These are phyloP conservation scores for Globisporangium okanoganense DNA, from an alignment of 352 stramenopile species.

Conservation along the genomic window DNA sequence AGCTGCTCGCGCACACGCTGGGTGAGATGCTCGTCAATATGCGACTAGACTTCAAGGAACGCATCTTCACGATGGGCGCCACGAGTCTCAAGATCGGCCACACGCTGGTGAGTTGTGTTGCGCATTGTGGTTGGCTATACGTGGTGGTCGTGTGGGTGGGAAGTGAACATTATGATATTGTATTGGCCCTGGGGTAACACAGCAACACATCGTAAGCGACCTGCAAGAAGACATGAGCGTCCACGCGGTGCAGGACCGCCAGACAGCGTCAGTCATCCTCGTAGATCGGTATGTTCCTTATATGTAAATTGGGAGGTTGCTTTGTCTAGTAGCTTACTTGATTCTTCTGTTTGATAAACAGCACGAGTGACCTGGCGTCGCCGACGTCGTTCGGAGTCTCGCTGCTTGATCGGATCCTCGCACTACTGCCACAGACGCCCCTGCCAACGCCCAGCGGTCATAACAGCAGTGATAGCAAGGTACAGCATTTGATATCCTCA, in stretches of 20 bases:
- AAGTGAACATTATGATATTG: no score
- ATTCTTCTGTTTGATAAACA: slow-evolving; percentile 13
- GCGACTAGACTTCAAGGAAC: slow-evolving; percentile 57
- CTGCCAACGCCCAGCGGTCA: background rate
- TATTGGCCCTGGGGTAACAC: background rate
- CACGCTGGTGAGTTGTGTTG: slow-evolving; percentile 39
- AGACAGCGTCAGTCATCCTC: slow-evolving; percentile 56
- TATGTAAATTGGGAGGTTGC: background rate
- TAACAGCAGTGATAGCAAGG: slow-evolving; percentile 7
- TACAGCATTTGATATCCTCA: slow-evolving; percentile 7
- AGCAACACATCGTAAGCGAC: slow-evolving; percentile 59
- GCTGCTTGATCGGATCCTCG: slow-evolving; percentile 65
- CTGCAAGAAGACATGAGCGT: slow-evolving; percentile 41
- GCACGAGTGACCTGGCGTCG: slow-evolving; percentile 58
- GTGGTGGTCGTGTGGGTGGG: no score
- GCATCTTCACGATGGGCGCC: slow-evolving; percentile 62
- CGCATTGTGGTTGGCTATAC: no score
- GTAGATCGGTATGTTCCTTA: slow-evolving; percentile 50
- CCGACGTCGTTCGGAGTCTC: slow-evolving; percentile 64
- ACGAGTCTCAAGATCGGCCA: slow-evolving; percentile 81
- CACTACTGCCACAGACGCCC: slow-evolving; percentile 53
- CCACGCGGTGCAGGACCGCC: slow-evolving; percentile 30
- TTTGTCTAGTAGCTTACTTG: background rate
- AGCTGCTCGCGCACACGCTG: slow-evolving; percentile 61
- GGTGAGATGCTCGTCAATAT: slow-evolving; percentile 47